Base-by-base conservation (phyloP, 805 yeast genomes). In the Suhomyces xylopsoci region DNA sequence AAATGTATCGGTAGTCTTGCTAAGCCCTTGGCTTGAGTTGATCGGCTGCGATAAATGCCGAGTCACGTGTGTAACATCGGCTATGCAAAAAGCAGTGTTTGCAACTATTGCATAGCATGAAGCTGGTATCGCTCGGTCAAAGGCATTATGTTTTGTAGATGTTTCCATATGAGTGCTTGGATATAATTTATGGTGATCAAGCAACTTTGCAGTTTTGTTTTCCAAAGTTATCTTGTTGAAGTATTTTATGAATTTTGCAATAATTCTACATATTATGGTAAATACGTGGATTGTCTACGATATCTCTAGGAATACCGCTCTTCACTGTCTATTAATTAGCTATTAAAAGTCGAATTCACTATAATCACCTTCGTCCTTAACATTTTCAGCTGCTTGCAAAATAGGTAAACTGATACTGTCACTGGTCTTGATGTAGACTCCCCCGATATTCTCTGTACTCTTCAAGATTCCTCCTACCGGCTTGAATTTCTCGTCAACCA, bases 371-470 rank as follows among this genome's bases (percentile, higher is more conserved):
- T 61, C 63, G 4, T 52, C 62, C 7, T 49, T 52, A 22, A 52
- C 57, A 17, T 26, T 48, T 30, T 48, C 51, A 20, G 45, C 54
- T 36, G 50, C 43, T 14, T 22, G 52, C 41, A 49, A 32, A 20
- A 86, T 70, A 1, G 92, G 93, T 58, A 88, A 69, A 65, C 88
- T 81, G 15, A 78, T 75, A 67, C 92, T 85, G 41, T 82, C 85
- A 45, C 81, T 76, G 0, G 90, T 84, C 66, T 87, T 87, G 41
- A 88, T 72, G 60, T 82, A 82, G 14, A 85, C 66, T 24, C 79
- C 80, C 10, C 67, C 74, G 10, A 87, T 70, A 40, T 77, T 77
- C 15, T 72, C 69, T 19, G 76, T 53, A 1, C 71, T 77, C 52
- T 72, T 72, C 26, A 84, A 64, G 3, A 82, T 62, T 2, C 90